Conservation (phyloP, 345 rosid genomes). For the Hevea brasiliensis region DNA sequence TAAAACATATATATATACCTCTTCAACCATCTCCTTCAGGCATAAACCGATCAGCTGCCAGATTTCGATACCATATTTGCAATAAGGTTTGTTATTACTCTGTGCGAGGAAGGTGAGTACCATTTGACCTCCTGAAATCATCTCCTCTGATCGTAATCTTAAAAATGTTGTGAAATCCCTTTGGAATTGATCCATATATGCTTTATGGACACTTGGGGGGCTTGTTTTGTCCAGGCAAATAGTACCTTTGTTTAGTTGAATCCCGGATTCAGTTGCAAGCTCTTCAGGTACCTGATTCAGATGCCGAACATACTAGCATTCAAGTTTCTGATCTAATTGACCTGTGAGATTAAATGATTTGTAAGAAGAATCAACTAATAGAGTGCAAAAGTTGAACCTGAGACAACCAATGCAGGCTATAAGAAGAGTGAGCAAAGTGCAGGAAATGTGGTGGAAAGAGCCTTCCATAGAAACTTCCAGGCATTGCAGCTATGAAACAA, state of each 20-base stretch:
- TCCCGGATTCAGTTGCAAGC: constrained; percentile 16
- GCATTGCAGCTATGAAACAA: constrained; percentile 38
- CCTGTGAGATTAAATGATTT: too few species aligned
- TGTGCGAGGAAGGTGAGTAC: not conserved
- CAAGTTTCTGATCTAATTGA: too few species aligned
- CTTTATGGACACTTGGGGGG: constrained; percentile 21
- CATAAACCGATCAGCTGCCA: not conserved
- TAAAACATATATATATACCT: not conserved
- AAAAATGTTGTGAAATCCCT: constrained; percentile 26
- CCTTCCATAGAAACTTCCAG: constrained; percentile 53
- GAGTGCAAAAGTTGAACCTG: constrained; percentile 19
- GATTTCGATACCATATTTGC: not conserved
- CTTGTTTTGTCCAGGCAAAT: constrained; percentile 24
- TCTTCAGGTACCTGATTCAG: constrained; percentile 18
- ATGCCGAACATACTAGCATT: too few species aligned
- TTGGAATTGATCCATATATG: constrained; percentile 30
- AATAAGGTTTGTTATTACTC: not conserved
- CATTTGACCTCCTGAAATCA: constrained; percentile 19
- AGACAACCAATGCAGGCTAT: constrained; percentile 42
- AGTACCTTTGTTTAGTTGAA: constrained; percentile 28
- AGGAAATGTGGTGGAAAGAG: constrained; percentile 39
- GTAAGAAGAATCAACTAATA: not conserved
- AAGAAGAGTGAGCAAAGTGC: constrained; percentile 42
- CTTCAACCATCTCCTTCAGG: not conserved
- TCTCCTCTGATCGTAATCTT: constrained; percentile 22